Base-by-base conservation (phyloP, 2,329 filamentous ascomycete species). In the Ophiocordyceps camponoti-saundersi region DNA sequence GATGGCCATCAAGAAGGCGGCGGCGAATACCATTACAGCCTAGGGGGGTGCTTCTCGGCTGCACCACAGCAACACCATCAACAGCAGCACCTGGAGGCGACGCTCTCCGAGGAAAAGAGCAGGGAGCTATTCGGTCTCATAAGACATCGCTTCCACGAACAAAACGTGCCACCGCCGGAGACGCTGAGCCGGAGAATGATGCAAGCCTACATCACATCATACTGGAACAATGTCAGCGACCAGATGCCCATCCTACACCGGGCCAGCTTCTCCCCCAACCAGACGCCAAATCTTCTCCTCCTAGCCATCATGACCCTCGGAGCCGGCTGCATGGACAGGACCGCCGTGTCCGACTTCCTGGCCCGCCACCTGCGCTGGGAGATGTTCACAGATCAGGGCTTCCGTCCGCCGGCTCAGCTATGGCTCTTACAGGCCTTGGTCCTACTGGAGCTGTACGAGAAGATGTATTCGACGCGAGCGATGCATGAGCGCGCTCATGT, bases 301-400 rank as follows among this genome's bases (percentile, higher is more conserved):
- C 73, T 96, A 34, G 80, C 86, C 11, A 87, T 96, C 63, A 93
- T 96, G 72, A 82, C 86, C 7, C 88, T 96, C 50, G 92, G 92
- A 6, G 90, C 89, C 6, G 85, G 86, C 3, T 94, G 87, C 51
- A 67, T 96, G 39, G 89, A 95, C 58, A 86, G 86, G 59, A 80
- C 78, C 1, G 82, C 85, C n/a, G 80, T 96, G 21, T 86, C 89
- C 22, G 90, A 89, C 59, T 95, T 96, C 56, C 66, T 95, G 32
- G 88, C 87, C 1, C 92, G 85, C 80, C 86, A 95, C 64, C 67
- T 95, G n/a, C 77, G 92, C 47, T 95, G 89, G 86, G 85, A 94
- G 61, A 84, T 95, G 36, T 95, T 96, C 59, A 92, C 89, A 73
- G 84, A 95, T 59, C 72, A 76, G 15, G 86, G 89, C 62, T 95